Base-by-base conservation (phyloP, 495 filamentous ascomycete genomes). In the Lepraria neglecta region DNA sequence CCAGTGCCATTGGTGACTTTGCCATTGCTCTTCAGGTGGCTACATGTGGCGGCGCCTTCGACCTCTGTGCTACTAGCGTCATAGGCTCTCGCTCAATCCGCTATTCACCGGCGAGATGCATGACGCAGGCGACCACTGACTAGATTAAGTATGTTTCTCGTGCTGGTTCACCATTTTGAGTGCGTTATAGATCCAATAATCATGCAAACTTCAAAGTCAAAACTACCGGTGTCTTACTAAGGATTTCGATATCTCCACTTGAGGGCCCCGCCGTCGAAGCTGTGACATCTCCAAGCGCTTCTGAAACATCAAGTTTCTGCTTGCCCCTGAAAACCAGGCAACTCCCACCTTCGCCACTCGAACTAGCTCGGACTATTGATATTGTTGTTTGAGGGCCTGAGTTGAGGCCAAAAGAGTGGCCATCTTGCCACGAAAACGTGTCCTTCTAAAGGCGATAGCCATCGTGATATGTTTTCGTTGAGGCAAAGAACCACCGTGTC, bases 281-380 rank as follows among this genome's bases (percentile, higher is more conserved):
- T 54, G 51, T 54, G 51, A 54, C 51, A 52, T 31, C 48, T 31
- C 24, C 48, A 52, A 31, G 48, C 48, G 48, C 48, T 52, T 52
- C 48, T 52, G 48, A 52, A 52, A 52, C 48, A 31, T 52, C 31
- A 31, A 52, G 48, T 28, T 54, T 54, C 51, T 28, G 28, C 30
- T 54, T 35, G 15, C 50, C 30, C 30, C 51, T 52, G 48, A 52
- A 31, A 27, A n/a, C 27, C 47, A 9, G 19, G 3, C 17, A 35
- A 35, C n/a, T 9, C 30, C 33, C 50, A 6, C 15, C 50, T 19
- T 38, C 19, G 51, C 51, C 51, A 33, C 51, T 19, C n/a, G 24
- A 19, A 33, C 7, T 54, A 54, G 14, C 12, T 54, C 9, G 27
- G 15, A 38, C 30, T 35, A 54, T 38, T 3, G 4, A 30, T 17